Percentiles rank a stretch among this genome's conserved stretches.
Conservation (phyloP, 441 rosid species). For the Gossypium schwendimanii region DNA sequence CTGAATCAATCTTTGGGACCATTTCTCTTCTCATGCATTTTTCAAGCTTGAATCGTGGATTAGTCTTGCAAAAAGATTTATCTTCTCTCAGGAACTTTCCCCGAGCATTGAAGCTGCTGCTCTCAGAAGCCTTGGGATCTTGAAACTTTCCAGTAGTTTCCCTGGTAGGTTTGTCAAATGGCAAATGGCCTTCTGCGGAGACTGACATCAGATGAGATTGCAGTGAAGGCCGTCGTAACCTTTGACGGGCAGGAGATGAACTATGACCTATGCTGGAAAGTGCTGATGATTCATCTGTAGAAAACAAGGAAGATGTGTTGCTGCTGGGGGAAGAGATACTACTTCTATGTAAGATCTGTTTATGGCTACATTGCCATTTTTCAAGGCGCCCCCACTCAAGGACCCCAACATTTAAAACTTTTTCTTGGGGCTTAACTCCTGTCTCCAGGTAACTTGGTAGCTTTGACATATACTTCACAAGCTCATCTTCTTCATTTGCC, state of each 20-base stretch:
- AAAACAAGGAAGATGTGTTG: conserved; percentile 30
- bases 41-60: conserved; percentile 25
- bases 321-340: conserved; percentile 37
- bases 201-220: conserved; percentile 35
- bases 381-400: conserved; percentile 84
- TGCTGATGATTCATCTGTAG: conserved; percentile 40
- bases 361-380: conserved; percentile 65
- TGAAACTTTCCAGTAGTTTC: conserved; percentile 29
- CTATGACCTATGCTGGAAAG: conserved; percentile 39
- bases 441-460: conserved; percentile 78
- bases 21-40: conserved; percentile 32
- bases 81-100: conserved; percentile 24
- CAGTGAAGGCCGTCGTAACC: conserved; percentile 31
- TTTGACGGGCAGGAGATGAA: conserved; percentile 33
- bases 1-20: conserved; percentile 23
- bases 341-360: conserved; percentile 33
- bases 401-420: conserved; percentile 74
- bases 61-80: conserved; percentile 27
- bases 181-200: conserved; percentile 28
- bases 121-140: conserved; percentile 21
- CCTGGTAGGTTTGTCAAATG: conserved; percentile 23
- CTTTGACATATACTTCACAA: conserved; percentile 81
- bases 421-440: conserved; percentile 49
- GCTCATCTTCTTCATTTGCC: conserved; percentile 49
- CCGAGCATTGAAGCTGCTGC: conserved; percentile 17